Evolutionary conservation across 2,329 filamentous ascomycete species (phyloP).

Genomic region (Neopestalotiopsis rosae): DNA sequence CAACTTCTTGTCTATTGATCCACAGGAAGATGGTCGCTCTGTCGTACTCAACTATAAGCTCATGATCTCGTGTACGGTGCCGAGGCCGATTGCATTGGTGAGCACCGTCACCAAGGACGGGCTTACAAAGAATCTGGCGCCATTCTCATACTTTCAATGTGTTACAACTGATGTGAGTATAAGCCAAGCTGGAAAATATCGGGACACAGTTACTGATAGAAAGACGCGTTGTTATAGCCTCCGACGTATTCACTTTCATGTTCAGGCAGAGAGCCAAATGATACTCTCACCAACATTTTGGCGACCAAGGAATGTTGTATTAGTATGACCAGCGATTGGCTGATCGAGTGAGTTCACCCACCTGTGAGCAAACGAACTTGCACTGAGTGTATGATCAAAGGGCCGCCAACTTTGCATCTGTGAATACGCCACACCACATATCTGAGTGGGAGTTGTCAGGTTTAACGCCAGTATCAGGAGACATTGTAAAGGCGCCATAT

Average conservation of each 20-base stretch:
- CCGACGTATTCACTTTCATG: slow-evolving; percentile 29
- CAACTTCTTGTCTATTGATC: slow-evolving; percentile 17
- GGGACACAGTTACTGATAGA: not conserved
- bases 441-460: slow-evolving; percentile 25
- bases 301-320: slow-evolving; percentile 26
- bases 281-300: slow-evolving; percentile 25
- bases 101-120: slow-evolving; percentile 12
- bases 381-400: not conserved
- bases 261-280: slow-evolving; percentile 22
- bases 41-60: slow-evolving; percentile 27
- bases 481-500: slow-evolving; percentile 14
- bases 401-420: slow-evolving; percentile 23
- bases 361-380: not conserved
- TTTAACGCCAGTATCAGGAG: slow-evolving; percentile 18
- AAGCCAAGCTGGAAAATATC: not conserved
- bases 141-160: slow-evolving; percentile 12
- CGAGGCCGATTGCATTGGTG: slow-evolving; percentile 8
- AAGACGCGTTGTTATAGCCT: slow-evolving; percentile 20
- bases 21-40: slow-evolving; percentile 18
- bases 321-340: slow-evolving; percentile 26
- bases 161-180: slow-evolving; percentile 10
- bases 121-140: slow-evolving; percentile 4
- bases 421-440: slow-evolving; percentile 25
- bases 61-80: slow-evolving; percentile 4
- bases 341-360: slow-evolving; percentile 21